A percentile compares a stretch with the other conserved stretches of the same genome.
These are phyloP conservation scores for Phytophthora boehmeriae DNA, from an alignment of 352 stramenopile species.

Conservation along the genomic window DNA sequence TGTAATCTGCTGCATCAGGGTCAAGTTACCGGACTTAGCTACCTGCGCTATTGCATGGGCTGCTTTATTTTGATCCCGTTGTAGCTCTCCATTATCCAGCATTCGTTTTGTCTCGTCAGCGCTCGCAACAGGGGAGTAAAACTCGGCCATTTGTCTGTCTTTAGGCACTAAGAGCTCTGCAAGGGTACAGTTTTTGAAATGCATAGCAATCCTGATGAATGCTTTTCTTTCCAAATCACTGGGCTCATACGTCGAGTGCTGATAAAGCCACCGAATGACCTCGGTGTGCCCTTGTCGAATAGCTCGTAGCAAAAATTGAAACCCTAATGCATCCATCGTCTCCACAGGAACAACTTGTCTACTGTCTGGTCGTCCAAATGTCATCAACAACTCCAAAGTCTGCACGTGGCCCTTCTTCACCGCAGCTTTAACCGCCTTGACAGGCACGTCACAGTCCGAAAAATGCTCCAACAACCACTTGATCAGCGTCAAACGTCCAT, in stretches of 20 bases:
- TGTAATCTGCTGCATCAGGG: constrained; percentile 13
- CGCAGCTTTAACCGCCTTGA: neutral
- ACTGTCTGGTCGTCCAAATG: no score
- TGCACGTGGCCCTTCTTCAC: constrained; percentile 6
- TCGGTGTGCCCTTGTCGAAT: neutral
- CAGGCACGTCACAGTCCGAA: constrained; percentile 7
- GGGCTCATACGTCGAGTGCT: neutral
- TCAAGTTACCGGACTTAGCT: constrained; percentile 7
- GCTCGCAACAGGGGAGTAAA: neutral
- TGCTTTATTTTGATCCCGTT: neutral
- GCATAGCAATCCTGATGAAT: neutral
- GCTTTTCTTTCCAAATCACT: neutral
- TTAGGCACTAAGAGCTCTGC: neutral
- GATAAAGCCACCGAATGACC: constrained; percentile 4
- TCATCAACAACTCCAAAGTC: no score
- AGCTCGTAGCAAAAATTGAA: neutral
- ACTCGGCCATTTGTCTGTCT: neutral
- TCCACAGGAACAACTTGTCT: no score
- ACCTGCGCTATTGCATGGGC: constrained; percentile 2
- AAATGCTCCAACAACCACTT: constrained; percentile 24
- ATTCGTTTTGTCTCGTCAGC: constrained; percentile 2
- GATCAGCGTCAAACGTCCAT: constrained; percentile 5
- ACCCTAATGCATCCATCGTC: no score
- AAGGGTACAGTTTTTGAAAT: neutral
- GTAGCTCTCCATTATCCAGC: constrained; percentile 2